phyloP scores from a whole-genome alignment of 2,329 filamentous ascomycete species.

The Sclerotinia minor region DNA sequence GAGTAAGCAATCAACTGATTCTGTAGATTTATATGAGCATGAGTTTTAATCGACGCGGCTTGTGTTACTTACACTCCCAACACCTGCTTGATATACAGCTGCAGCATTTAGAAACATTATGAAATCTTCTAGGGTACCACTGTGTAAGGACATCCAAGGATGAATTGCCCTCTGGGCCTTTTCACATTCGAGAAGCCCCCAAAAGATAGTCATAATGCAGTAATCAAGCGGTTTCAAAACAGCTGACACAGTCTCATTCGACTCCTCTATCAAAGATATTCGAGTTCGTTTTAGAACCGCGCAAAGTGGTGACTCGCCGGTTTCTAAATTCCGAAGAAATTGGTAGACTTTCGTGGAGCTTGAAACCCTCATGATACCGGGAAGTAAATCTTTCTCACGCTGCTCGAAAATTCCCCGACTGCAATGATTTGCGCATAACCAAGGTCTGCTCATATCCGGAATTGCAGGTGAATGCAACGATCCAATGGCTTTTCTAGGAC shows the following conservation, averaged over 20 bases:
- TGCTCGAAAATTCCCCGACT: neutral
- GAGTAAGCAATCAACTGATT: slow-evolving; percentile 33
- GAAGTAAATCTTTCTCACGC: neutral
- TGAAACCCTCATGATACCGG: neutral
- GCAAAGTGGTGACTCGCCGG: neutral
- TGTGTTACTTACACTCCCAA: slow-evolving; percentile 11
- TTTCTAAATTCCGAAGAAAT: slow-evolving; percentile 7
- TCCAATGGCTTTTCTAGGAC: neutral
- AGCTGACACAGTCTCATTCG: neutral
- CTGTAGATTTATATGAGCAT: slow-evolving; percentile 21
- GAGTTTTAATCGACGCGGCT: no score
- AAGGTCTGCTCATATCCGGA: neutral
- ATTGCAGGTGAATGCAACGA: neutral
- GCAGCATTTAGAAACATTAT: slow-evolving; percentile 15
- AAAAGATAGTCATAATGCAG: slow-evolving; percentile 23
- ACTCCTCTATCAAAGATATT: neutral
- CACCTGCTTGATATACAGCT: slow-evolving; percentile 15
- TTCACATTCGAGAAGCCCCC: slow-evolving; percentile 22
- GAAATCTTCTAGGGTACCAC: slow-evolving; percentile 17
- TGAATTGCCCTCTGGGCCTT: slow-evolving; percentile 1
- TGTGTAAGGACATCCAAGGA: slow-evolving; percentile 4
- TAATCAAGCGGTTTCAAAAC: slow-evolving; percentile 22
- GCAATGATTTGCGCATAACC: neutral
- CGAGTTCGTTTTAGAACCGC: neutral
- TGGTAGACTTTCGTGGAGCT: neutral